Percentiles rank a stretch among this genome's conserved stretches.
Conservation (phyloP, 371 early-diverging fungal species). For the Smittium culicis region DNA sequence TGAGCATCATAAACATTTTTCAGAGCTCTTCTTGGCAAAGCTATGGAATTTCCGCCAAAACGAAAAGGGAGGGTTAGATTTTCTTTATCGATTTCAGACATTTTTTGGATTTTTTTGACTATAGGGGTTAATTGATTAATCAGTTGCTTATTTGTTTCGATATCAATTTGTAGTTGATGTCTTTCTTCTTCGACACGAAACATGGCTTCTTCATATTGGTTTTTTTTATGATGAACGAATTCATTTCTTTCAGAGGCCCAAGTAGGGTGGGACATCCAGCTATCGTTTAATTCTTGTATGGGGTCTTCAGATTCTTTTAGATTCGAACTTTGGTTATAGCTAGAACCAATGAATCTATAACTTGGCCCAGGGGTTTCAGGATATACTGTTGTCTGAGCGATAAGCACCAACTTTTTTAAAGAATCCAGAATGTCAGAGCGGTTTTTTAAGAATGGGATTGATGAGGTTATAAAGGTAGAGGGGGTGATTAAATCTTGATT, state of each 20-base stretch:
- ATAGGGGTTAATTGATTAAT: not conserved
- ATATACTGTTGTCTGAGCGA: not conserved
- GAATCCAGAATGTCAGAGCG: not conserved
- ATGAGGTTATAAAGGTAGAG: not conserved
- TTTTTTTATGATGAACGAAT: not conserved
- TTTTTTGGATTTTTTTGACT: too few species aligned
- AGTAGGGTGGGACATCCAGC: not conserved
- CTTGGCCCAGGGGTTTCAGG: not conserved
- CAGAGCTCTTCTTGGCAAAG: not conserved
- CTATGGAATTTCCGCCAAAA: not conserved
- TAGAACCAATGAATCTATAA: not conserved
- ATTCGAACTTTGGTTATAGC: not conserved
- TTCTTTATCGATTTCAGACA: not conserved
- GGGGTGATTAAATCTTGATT: not conserved
- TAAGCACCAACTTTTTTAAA: not conserved
- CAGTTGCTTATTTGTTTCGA: not conserved
- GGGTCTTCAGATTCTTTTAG: not conserved
- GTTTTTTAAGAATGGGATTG: not conserved
- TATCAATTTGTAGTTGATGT: not conserved
- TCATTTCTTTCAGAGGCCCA: not conserved
- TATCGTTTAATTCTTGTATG: not conserved
- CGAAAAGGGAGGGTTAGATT: not conserved
- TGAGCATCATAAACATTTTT: not conserved
- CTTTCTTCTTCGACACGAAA: not conserved
- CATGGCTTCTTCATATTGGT: not conserved